phyloP scores from a whole-genome alignment of 108 stramenopile genomes.

The Chaetoceros muelleri region DNA sequence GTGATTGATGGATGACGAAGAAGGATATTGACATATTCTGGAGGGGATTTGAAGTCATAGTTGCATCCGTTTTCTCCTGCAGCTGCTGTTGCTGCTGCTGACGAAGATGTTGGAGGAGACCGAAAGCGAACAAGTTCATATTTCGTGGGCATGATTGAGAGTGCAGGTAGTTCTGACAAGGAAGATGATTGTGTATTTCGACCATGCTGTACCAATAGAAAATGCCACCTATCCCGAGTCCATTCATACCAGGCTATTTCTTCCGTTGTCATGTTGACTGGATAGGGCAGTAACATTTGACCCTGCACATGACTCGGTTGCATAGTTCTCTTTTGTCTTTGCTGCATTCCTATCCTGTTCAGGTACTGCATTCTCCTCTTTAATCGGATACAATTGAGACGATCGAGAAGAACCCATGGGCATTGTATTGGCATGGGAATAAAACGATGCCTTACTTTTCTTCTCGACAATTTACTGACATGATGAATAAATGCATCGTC shows the following conservation, averaged over 20 bases:
- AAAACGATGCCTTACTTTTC: slow-evolving; percentile 38
- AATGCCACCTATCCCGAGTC: background rate
- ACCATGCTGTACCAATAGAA: too few species aligned
- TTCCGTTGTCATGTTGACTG: slow-evolving; percentile 19
- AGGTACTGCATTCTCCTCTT: slow-evolving; percentile 12
- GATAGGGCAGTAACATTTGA: slow-evolving; percentile 6
- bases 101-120: background rate
- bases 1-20: background rate
- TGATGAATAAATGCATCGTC: too few species aligned
- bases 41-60: background rate
- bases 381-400: slow-evolving; percentile 61
- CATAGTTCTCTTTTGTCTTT: background rate
- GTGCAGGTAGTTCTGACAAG: too few species aligned
- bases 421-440: slow-evolving; percentile 53
- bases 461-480: background rate
- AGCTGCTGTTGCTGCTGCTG: background rate
- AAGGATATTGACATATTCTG: slow-evolving; percentile 16
- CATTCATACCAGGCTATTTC: slow-evolving; percentile 33
- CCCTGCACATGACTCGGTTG: background rate
- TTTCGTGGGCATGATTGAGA: background rate
- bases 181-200: too few species aligned
- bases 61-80: background rate
- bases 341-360: slow-evolving; percentile 4
- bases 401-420: slow-evolving; percentile 45
- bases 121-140: background rate